Base-by-base conservation (phyloP, 495 filamentous ascomycete species). In the Penicillium antarcticum region DNA sequence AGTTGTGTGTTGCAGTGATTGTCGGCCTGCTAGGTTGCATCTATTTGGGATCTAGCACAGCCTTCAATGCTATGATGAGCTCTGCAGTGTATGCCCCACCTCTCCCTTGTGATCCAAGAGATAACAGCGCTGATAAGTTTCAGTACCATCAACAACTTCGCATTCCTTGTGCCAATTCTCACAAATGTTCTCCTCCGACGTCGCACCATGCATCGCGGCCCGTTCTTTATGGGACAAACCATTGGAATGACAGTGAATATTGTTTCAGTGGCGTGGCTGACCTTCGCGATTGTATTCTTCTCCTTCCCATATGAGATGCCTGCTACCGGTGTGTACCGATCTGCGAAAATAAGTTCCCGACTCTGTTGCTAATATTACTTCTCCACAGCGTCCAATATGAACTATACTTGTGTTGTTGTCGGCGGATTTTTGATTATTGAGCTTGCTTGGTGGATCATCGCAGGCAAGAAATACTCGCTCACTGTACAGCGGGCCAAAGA, bases 21-120 rank as follows among this genome's bases (percentile, higher is more conserved):
- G 76, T 79, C 8, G 85, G 80, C 3, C 75, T 80, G 13, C 72
- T 92, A 1, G 87, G 86, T 1, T 80, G 77, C 46, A 88, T 92
- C 48, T 85, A 85, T 11, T 67, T 91, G 0, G 87, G 86, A 21
- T 81, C 72, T 44, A 79, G 75, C 2, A 86, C 85, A 0, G 87
- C 87, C 0, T 92, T 92, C 69, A 74, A 80, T 33, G 83, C 84
- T 23, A 78, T 91, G 13, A 60, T 82, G 32, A 88, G 85, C 76
- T 90, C 87, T 1, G 62, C 67, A 4, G 60, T 66, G 65, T 70
- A 62, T 16, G 60, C 56, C 3, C 1, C n/a, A n/a, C n/a, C n/a
- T n/a, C n/a, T n/a, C n/a, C n/a, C n/a, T n/a, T n/a, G n/a, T n/a
- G n/a, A n/a, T 32, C 2, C 23, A 37, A 17, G 3, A 19, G 12